These are phyloP conservation scores for Orbilia ellipsospora DNA, from an alignment of 2,329 filamentous ascomycete species.

Conservation along the genomic window DNA sequence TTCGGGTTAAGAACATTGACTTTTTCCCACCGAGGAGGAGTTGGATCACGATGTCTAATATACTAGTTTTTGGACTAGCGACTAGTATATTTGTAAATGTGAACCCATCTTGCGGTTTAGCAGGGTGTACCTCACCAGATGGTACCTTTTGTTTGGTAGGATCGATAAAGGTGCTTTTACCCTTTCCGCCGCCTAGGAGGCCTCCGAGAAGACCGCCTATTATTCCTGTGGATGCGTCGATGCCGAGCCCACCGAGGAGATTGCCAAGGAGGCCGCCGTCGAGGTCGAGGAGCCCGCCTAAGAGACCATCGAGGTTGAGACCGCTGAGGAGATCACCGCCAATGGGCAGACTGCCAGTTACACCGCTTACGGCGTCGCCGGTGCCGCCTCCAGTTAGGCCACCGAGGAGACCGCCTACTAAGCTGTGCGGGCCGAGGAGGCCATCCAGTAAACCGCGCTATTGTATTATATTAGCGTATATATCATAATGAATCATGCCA, in stretches of 20 bases:
- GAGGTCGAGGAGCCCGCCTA: conserved; percentile 5
- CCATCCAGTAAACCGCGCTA: conserved; percentile 32
- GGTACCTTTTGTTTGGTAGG: conserved; percentile 30
- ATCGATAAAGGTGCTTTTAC: conserved; percentile 10
- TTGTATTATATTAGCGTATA: background rate
- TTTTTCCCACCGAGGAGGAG: conserved; percentile 42
- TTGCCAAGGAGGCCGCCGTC: conserved; percentile 35
- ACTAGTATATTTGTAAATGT: conserved; percentile 37
- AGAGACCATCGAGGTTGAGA: conserved; percentile 14
- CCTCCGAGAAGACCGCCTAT: conserved; percentile 33
- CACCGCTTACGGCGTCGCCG: conserved; percentile 6
- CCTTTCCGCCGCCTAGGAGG: conserved; percentile 34
- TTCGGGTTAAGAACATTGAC: conserved; percentile 20
- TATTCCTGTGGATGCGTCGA: conserved; percentile 13
- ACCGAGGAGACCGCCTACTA: conserved; percentile 30
- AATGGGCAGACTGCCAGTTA: conserved; percentile 3
- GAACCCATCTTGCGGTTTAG: conserved; percentile 40
- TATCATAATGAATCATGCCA: background rate
- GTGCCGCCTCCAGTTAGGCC: conserved; percentile 22
- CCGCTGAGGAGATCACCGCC: conserved; percentile 19
- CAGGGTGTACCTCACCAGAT: conserved; percentile 2
- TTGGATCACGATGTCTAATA: conserved; percentile 24
- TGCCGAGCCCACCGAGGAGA: conserved; percentile 21
- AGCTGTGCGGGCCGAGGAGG: conserved; percentile 19
- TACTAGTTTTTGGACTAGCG: conserved; percentile 25